Percentiles rank a stretch among this genome's conserved stretches.
phyloP scores from a whole-genome alignment of 2,329 filamentous ascomycete genomes.

The Diaporthe amygdali region DNA sequence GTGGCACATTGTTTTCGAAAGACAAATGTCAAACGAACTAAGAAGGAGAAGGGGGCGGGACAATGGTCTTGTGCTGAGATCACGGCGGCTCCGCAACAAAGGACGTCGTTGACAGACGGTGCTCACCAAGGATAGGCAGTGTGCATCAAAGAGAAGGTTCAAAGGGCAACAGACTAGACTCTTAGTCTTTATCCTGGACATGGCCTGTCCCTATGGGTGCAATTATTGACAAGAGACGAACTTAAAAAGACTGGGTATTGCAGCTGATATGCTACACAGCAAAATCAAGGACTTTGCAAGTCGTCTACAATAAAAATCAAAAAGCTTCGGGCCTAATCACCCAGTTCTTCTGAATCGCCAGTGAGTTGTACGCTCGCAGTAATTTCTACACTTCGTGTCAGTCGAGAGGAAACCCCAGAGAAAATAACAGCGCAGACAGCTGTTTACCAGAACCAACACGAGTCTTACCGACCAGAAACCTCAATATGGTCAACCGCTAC shows the following conservation, averaged over 20 bases:
- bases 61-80: background rate
- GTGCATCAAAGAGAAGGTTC: conserved; percentile 7
- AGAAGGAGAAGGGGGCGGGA: background rate
- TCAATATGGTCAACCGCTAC: conserved; percentile 24
- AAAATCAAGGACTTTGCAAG: background rate
- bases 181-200: background rate
- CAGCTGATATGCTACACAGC: background rate
- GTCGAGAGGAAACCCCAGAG: background rate
- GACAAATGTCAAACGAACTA: background rate
- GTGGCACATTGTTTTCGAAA: background rate
- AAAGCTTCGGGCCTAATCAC: background rate
- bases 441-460: background rate
- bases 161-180: background rate
- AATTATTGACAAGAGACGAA: background rate
- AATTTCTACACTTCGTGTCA: background rate
- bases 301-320: background rate
- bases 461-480: background rate
- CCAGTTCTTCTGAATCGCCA: background rate
- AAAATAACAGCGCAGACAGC: background rate
- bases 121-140: background rate
- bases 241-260: background rate
- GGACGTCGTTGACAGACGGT: background rate
- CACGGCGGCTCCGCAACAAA: background rate
- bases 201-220: background rate
- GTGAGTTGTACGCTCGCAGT: background rate